phyloP scores from a whole-genome alignment of 768 basidiomycete species.

The Solioccasus polychromus region DNA sequence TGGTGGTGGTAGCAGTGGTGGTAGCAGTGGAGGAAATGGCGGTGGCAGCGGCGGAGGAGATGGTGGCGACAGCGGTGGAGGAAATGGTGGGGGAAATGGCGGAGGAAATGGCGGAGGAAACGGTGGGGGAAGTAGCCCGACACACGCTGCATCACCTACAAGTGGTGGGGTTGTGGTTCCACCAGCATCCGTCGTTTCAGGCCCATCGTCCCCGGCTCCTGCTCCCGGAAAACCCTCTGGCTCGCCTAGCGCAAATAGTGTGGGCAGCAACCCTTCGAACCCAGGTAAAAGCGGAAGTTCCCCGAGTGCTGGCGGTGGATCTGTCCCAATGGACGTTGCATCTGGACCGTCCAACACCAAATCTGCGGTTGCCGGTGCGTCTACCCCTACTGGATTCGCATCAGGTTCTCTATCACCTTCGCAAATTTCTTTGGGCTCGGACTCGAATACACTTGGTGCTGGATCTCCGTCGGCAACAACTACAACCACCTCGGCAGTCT shows the following conservation, averaged over 20 bases:
- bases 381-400: background rate
- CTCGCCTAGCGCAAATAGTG: background rate
- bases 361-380: background rate
- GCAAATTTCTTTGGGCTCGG: conserved; percentile 5
- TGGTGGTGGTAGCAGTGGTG: no score
- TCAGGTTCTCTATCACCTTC: background rate
- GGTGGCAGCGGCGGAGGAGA: no score
- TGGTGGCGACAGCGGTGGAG: background rate
- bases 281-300: background rate
- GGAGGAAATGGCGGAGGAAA: background rate
- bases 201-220: background rate
- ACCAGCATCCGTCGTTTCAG: background rate
- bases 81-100: background rate
- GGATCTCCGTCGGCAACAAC: conserved; percentile 14
- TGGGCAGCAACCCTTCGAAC: background rate
- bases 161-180: background rate
- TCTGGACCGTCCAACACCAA: background rate
- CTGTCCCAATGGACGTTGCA: background rate
- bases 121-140: background rate
- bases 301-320: background rate
- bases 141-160: background rate
- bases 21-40: background rate
- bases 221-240: background rate
- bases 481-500: conserved; percentile 4
- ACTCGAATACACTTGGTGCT: conserved; percentile 10